A percentile compares a stretch with the other conserved stretches of the same genome.
phyloP scores from a whole-genome alignment of 1,284 basidiomycete genomes.

The Heterobasidion annosum region DNA sequence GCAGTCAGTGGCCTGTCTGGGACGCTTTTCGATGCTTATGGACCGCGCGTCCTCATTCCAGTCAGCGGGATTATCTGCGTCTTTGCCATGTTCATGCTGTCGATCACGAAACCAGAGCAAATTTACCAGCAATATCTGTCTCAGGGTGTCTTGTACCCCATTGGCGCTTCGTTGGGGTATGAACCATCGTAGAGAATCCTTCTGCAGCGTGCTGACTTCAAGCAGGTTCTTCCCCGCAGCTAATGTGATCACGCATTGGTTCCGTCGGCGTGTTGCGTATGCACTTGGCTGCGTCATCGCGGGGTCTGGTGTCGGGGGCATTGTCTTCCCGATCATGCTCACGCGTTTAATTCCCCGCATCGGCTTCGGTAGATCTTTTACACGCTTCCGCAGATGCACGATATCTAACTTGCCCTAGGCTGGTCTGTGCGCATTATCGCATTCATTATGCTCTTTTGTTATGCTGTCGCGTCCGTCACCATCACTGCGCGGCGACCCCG shows the following conservation, averaged over 20 bases:
- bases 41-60: constrained; percentile 17
- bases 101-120: constrained; percentile 17
- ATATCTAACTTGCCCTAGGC: background rate
- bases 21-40: constrained; percentile 17
- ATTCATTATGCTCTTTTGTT: background rate
- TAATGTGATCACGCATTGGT: constrained; percentile 11
- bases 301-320: constrained; percentile 19
- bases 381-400: background rate
- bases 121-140: constrained; percentile 21
- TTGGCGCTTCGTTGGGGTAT: constrained; percentile 17
- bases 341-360: constrained; percentile 1
- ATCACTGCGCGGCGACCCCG: background rate
- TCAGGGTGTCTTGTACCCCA: constrained; percentile 16
- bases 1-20: constrained; percentile 13
- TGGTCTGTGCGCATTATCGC: background rate
- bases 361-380: background rate
- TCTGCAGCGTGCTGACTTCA: no score
- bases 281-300: constrained; percentile 6
- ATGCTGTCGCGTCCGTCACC: background rate
- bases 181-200: background rate
- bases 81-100: constrained; percentile 18
- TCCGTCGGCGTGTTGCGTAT: constrained; percentile 7
- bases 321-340: constrained; percentile 12
- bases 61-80: constrained; percentile 14
- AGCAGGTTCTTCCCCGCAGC: constrained; percentile 5